Conservation (phyloP, 2,329 filamentous ascomycete genomes). For the Xylaria sp. region DNA sequence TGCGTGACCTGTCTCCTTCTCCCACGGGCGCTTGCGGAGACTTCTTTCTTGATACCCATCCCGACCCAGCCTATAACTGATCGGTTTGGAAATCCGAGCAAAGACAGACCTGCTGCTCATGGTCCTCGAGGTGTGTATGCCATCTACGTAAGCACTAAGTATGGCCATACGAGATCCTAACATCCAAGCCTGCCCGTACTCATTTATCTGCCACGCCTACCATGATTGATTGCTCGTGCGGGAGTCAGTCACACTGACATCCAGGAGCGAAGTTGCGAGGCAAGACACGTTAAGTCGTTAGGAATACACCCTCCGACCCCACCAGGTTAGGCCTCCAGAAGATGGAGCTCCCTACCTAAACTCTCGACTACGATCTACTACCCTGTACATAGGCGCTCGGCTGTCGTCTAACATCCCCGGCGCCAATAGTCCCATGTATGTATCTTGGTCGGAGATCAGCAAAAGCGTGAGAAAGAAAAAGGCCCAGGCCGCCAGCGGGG, state of each 20-base stretch:
- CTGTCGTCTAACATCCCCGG: conserved; percentile 22
- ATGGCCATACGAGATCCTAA: not conserved
- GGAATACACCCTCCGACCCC: conserved; percentile 23
- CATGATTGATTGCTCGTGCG: not conserved
- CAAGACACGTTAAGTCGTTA: conserved; percentile 16
- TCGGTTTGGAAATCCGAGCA: conserved; percentile 23
- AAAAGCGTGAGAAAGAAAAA: too few relatives aligned
- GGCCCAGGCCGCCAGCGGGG: conserved; percentile 9
- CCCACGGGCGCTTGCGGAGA: conserved; percentile 17
- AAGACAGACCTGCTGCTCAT: conserved; percentile 12
- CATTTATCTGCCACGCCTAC: not conserved
- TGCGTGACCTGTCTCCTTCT: conserved; percentile 12
- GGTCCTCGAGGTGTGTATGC: not conserved
- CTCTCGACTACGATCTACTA: conserved; percentile 27
- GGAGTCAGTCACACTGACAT: not conserved
- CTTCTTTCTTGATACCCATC: conserved; percentile 10
- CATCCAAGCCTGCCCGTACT: not conserved
- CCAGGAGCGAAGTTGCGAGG: conserved; percentile 2
- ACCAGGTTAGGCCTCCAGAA: conserved; percentile 11
- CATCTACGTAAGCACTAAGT: not conserved
- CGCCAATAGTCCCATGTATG: conserved; percentile 22
- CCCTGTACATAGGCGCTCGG: conserved; percentile 14
- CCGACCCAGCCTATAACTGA: conserved; percentile 9
- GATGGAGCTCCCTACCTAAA: conserved; percentile 17
- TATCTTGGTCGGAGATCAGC: conserved; percentile 17